Conservation (phyloP, 768 basidiomycete genomes). For the Rhodotorula paludigena region DNA sequence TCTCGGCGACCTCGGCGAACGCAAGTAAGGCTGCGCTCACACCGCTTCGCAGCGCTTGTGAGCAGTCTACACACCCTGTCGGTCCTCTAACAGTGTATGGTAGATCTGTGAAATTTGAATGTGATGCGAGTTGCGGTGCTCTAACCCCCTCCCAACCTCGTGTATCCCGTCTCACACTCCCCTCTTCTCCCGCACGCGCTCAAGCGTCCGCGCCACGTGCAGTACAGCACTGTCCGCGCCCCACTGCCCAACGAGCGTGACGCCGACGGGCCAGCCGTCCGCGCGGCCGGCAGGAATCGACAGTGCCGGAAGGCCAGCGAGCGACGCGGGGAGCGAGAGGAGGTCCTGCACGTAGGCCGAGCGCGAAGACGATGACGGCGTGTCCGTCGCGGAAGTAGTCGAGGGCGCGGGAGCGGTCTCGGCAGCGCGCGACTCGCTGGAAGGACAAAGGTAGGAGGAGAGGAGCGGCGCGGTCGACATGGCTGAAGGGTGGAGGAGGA, state of each 20-base stretch:
- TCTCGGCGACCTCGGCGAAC: no score
- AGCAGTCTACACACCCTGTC: no score
- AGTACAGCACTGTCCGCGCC: constrained; percentile 34
- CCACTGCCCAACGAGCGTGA: constrained; percentile 41
- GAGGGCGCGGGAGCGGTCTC: constrained; percentile 49
- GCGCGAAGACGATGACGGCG: constrained; percentile 46
- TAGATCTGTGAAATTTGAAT: no score
- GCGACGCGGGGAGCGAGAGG: constrained; percentile 81
- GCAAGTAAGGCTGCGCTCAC: no score
- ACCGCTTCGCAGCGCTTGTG: no score
- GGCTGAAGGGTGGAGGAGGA: constrained; percentile 79
- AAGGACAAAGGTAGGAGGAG: constrained; percentile 9
- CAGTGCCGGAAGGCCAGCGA: constrained; percentile 81
- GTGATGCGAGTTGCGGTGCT: no score
- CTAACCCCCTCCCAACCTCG: no score
- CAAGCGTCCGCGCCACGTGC: constrained; percentile 4
- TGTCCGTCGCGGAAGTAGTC: constrained; percentile 81
- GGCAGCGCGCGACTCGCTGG: no score
- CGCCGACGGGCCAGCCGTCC: constrained; percentile 58
- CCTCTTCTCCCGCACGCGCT: neutral
- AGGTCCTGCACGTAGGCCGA: constrained; percentile 75
- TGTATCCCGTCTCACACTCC: neutral
- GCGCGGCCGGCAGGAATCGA: constrained; percentile 59
- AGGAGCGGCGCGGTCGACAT: constrained; percentile 76
- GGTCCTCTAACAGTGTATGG: no score